phyloP scores from a whole-genome alignment of 768 basidiomycete genomes.

The Lepiota brunneoincarnata region DNA sequence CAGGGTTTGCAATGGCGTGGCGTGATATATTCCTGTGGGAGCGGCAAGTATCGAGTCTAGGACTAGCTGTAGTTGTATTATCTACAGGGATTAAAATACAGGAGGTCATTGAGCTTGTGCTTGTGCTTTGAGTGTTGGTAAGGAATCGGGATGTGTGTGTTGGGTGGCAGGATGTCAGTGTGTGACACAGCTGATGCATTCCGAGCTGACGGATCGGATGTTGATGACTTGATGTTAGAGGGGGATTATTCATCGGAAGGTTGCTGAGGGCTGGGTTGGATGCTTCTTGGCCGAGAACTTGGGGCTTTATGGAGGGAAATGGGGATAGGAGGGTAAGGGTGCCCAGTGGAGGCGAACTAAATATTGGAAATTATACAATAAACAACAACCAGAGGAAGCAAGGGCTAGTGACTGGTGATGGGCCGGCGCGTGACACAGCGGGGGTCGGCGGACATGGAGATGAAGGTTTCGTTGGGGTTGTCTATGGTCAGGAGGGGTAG shows the following conservation, averaged over 20 bases:
- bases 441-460: not conserved
- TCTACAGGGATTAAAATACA: too few species aligned
- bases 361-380: not conserved
- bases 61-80: too few species aligned
- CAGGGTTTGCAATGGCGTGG: too few species aligned
- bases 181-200: not conserved
- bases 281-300: not conserved
- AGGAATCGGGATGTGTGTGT: too few species aligned
- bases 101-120: too few species aligned
- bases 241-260: not conserved
- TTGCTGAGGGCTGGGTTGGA: constrained; percentile 4
- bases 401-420: not conserved
- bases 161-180: not conserved
- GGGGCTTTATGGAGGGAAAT: not conserved
- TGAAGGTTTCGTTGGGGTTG: not conserved
- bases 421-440: not conserved
- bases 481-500: too few species aligned
- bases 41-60: too few species aligned
- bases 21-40: too few species aligned
- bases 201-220: constrained; percentile 1
- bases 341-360: too few species aligned
- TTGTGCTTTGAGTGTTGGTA: too few species aligned
- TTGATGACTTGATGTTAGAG: not conserved
- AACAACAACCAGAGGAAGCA: not conserved
- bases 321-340: not conserved